These are phyloP conservation scores for Phytophthora pini DNA, from an alignment of 352 stramenopile species.

Conservation along the genomic window DNA sequence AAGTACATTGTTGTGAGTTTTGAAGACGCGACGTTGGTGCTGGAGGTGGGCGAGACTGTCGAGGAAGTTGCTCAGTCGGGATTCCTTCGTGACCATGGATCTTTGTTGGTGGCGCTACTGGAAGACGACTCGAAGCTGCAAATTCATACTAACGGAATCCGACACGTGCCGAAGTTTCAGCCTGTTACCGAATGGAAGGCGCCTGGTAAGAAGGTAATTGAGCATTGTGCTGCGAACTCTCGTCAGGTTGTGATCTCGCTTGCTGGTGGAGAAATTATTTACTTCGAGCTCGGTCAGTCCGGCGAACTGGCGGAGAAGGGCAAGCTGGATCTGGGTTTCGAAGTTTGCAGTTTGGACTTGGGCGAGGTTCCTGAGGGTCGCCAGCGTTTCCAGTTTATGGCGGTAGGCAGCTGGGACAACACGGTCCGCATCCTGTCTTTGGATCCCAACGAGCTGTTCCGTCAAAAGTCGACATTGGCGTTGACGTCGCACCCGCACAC, in stretches of 20 bases:
- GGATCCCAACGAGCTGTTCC: conserved; percentile 92
- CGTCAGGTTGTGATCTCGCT: conserved; percentile 98
- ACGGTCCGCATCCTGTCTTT: conserved; percentile 95
- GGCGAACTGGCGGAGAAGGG: conserved; percentile 95
- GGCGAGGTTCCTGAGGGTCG: conserved; percentile 94
- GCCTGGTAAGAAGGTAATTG: conserved; percentile 97
- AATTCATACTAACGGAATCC: conserved; percentile 95
- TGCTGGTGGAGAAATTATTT: conserved; percentile 96
- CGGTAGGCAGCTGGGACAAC: conserved; percentile 94
- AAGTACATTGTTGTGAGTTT: conserved; percentile 99
- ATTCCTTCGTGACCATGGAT: conserved; percentile 95
- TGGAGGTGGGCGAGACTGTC: conserved; percentile 97
- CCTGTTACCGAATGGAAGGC: conserved; percentile 97
- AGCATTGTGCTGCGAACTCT: conserved; percentile 96
- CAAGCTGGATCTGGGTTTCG: conserved; percentile 95
- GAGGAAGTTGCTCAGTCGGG: conserved; percentile 97
- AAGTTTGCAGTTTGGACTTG: conserved; percentile 98
- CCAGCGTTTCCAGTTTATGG: conserved; percentile 95
- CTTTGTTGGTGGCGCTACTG: conserved; percentile 94
- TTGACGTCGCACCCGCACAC: conserved; percentile 87
- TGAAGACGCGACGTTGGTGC: conserved; percentile 98
- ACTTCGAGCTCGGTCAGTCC: conserved; percentile 97
- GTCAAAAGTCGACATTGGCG: conserved; percentile 84
- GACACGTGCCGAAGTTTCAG: conserved; percentile 94
- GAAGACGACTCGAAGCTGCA: conserved; percentile 97